phyloP scores from a whole-genome alignment of 306 rosid genomes.

The Cucurbita ficifolia region DNA sequence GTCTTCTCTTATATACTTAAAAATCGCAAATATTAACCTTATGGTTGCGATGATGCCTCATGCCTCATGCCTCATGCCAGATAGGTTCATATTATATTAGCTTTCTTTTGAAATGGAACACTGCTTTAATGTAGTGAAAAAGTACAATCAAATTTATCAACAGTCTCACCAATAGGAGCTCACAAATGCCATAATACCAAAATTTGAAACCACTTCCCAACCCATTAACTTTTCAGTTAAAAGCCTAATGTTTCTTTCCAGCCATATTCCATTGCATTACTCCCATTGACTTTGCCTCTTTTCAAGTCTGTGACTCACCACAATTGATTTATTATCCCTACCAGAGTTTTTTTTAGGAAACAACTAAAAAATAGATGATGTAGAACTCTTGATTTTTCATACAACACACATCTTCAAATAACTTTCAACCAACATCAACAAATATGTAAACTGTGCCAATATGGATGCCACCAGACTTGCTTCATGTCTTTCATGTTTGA shows the following conservation, averaged over 20 bases:
- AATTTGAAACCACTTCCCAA: background rate
- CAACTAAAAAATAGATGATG: background rate
- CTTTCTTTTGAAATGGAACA: background rate
- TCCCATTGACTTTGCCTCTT: background rate
- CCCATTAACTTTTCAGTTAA: background rate
- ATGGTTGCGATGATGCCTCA: no score
- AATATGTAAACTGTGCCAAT: background rate
- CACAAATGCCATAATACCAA: background rate
- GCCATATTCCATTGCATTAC: background rate
- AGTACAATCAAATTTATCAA: background rate
- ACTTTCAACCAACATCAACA: background rate
- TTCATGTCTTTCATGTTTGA: background rate
- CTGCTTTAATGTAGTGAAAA: background rate
- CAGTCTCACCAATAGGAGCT: background rate
- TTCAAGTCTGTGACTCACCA: background rate
- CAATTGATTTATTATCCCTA: background rate
- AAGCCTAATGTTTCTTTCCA: background rate
- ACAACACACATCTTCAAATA: background rate
- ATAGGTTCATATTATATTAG: background rate
- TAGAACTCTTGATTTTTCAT: background rate
- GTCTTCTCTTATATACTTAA: no score
- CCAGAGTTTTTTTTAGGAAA: background rate
- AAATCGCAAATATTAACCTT: no score
- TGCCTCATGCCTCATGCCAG: no score
- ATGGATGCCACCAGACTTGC: background rate